phyloP scores from a whole-genome alignment of 2,329 filamentous ascomycete species.

The Hypocreales sp. region DNA sequence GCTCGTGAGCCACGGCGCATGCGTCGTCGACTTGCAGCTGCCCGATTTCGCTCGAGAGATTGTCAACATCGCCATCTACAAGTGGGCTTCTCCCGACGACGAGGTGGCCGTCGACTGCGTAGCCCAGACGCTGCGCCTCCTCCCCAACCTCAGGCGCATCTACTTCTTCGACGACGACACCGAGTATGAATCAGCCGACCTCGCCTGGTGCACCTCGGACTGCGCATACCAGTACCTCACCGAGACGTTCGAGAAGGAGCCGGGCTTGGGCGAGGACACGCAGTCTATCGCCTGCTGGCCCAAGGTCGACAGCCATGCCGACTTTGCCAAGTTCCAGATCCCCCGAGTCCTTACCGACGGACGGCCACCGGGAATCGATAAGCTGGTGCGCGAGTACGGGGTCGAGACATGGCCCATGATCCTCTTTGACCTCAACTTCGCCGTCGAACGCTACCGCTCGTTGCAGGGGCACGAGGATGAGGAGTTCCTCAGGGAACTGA shows the following conservation, averaged over 20 bases:
- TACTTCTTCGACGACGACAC: conserved; percentile 6
- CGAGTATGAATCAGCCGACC: conserved; percentile 1
- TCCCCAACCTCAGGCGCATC: conserved; percentile 12
- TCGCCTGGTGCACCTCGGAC: conserved; percentile 18
- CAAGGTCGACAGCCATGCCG: conserved; percentile 12
- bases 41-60: conserved; percentile 14
- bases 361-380: accelerated
- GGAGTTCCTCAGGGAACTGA: no score
- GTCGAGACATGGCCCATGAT: conserved; percentile 15
- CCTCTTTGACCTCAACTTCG: conserved; percentile 9
- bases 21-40: no score
- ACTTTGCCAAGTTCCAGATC: conserved; percentile 13
- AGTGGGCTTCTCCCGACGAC: conserved; percentile 1
- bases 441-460: conserved; percentile 6
- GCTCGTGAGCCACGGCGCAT: no score
- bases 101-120: conserved; percentile 1
- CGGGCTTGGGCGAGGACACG: conserved; percentile 10
- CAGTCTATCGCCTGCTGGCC: conserved; percentile 17
- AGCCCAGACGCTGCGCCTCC: conserved; percentile 2
- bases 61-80: conserved; percentile 11
- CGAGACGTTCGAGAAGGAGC: conserved; percentile 10
- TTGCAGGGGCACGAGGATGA: conserved; percentile 4
- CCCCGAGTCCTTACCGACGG: conserved; percentile 3
- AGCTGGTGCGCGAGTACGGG: conserved; percentile 3
- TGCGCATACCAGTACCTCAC: conserved; percentile 11